phyloP scores from a whole-genome alignment of 352 stramenopile species.

The Globisporangium cederbergense region DNA sequence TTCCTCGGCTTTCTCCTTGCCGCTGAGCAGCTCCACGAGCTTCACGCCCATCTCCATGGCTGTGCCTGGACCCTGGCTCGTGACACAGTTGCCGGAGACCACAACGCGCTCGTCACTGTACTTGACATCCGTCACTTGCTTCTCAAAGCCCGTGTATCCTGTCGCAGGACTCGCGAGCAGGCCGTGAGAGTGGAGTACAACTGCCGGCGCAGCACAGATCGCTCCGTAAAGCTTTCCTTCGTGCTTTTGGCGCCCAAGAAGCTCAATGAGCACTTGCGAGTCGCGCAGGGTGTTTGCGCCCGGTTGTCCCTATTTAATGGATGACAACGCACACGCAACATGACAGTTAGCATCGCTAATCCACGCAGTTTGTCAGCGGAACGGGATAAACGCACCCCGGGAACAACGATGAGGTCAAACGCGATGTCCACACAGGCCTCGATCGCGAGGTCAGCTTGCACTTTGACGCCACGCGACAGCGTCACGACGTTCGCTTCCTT shows the following conservation, averaged over 20 bases:
- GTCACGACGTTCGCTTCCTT: constrained; percentile 64
- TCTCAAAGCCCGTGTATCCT: constrained; percentile 68
- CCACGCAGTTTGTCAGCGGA: neutral
- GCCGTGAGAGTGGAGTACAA: constrained; percentile 66
- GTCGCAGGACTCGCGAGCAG: constrained; percentile 51
- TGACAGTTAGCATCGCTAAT: neutral
- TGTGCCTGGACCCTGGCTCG: constrained; percentile 70
- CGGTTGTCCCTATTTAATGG: constrained; percentile 45
- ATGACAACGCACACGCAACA: neutral
- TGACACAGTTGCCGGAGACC: constrained; percentile 71
- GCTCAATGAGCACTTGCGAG: constrained; percentile 44
- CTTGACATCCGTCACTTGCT: constrained; percentile 46
- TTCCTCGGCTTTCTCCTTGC: constrained; percentile 51
- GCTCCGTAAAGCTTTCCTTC: constrained; percentile 62
- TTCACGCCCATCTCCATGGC: constrained; percentile 83
- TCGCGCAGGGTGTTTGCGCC: constrained; percentile 70
- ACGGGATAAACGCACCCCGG: constrained; percentile 32
- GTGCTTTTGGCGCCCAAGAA: constrained; percentile 67
- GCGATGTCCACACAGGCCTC: constrained; percentile 46
- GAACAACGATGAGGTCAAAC: constrained; percentile 70
- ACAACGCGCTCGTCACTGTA: constrained; percentile 52
- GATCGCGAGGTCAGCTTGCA: constrained; percentile 68
- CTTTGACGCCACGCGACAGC: constrained; percentile 69
- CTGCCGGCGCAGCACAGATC: constrained; percentile 71
- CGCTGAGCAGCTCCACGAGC: constrained; percentile 71